Evolutionary conservation across 1,139 yeast genomes (phyloP).

Genomic region (Debaryomyces sp.): DNA sequence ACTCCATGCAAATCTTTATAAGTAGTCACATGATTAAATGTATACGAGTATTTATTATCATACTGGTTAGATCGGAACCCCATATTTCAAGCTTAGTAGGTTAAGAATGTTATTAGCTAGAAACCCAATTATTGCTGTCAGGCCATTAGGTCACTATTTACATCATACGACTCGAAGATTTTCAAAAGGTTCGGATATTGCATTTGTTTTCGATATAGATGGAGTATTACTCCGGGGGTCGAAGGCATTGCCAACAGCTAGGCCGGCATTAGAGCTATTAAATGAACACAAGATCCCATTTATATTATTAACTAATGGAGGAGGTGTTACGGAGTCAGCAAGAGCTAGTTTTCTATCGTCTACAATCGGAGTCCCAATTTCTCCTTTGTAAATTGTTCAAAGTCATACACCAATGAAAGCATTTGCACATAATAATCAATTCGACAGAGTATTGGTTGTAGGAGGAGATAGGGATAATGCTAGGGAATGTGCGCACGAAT

Average conservation of each 20-base stretch:
- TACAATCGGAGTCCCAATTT: conserved; percentile 52
- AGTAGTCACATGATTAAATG: background rate
- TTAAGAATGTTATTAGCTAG: background rate
- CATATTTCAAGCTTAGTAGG: background rate
- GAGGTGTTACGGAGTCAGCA: conserved; percentile 72
- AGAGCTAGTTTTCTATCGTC: conserved; percentile 61
- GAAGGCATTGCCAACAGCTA: conserved; percentile 68
- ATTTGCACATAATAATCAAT: conserved; percentile 47
- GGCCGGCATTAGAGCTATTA: conserved; percentile 61
- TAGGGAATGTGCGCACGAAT: conserved; percentile 69
- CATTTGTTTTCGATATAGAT: conserved; percentile 59
- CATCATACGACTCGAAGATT: background rate
- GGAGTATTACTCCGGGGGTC: conserved; percentile 89
- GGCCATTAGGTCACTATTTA: background rate
- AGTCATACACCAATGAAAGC: conserved; percentile 89
- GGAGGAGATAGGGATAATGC: conserved; percentile 80
- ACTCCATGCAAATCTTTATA: background rate
- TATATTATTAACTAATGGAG: conserved; percentile 89
- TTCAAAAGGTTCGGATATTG: conserved; percentile 15
- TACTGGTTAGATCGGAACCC: background rate
- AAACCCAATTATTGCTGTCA: background rate
- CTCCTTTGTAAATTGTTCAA: conserved; percentile 73
- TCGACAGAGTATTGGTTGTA: conserved; percentile 69
- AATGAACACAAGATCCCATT: conserved; percentile 68
- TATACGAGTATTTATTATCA: background rate